These are phyloP conservation scores for Globisporangium solare DNA, from an alignment of 352 stramenopile species.

Conservation along the genomic window DNA sequence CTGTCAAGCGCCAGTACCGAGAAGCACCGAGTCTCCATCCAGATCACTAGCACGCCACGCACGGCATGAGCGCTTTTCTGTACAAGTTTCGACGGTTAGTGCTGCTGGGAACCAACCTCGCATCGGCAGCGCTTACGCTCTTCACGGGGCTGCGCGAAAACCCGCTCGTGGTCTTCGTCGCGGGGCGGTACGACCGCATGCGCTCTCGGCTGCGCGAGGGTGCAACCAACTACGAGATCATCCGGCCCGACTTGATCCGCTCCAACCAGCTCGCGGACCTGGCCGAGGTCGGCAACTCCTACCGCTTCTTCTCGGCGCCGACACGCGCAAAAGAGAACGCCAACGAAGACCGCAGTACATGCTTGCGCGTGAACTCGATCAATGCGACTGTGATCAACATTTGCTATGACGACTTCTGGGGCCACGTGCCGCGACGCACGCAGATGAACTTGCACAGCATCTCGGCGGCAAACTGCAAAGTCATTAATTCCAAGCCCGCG, in stretches of 20 bases:
- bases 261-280: conserved; percentile 6
- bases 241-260: conserved; percentile 1
- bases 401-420: conserved; percentile 43
- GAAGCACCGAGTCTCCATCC: no score
- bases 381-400: conserved; percentile 28
- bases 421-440: conserved; percentile 23
- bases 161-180: conserved; percentile 35
- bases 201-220: conserved; percentile 24
- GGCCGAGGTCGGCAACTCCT: neutral
- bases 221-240: conserved; percentile 11
- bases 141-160: conserved; percentile 54
- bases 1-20: no score
- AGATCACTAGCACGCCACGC: neutral
- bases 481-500: conserved; percentile 33
- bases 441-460: conserved; percentile 39
- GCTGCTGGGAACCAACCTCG: conserved; percentile 30
- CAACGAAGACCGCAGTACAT: conserved; percentile 33
- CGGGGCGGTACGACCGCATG: conserved; percentile 40
- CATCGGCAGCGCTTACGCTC: conserved; percentile 41
- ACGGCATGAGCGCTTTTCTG: neutral
- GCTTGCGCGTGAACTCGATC: conserved; percentile 35
- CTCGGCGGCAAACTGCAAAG: conserved; percentile 29
- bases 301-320: conserved; percentile 53
- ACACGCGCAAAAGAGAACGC: conserved; percentile 24
- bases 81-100: conserved; percentile 8